Base-by-base conservation (phyloP, 352 stramenopile genomes). In the Phytophthora palmivora region DNA sequence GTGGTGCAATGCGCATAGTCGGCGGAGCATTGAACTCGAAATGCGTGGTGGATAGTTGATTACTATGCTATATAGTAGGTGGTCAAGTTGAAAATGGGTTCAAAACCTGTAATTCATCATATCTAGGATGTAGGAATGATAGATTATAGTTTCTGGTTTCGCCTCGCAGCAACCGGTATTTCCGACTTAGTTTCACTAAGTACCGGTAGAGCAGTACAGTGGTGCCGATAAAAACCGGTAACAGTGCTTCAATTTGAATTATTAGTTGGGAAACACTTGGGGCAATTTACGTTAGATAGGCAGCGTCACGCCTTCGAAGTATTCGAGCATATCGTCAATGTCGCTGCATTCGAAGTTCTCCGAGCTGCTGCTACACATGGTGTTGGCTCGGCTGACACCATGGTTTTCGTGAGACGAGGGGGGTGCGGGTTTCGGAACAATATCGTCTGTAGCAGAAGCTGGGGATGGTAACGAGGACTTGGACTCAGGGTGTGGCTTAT, bases 271-370 rank as follows among this genome's bases (percentile, higher is more conserved):
- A 21, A 44, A 0, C 37, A 57, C 8, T 15, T 21, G 15, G 11
- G 2, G 28, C 19, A 4, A 28, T 28, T 28, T 6, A 28, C 24
- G 16, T 76, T 74, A 88, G 37, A 90, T 76, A n/a, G 79, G 77
- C 30, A 92, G 51, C 1, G 70, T 82, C 15, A 92, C 70, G 48
- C 69, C 70, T 59, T 91, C 77, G 67, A 91, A 91, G 67, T 88
- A 92, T 57, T 91, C 84, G 41, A 89, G 70, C 72, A 92, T 78
- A 38, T 88, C 79, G 72, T 90, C 83, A 36, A 92, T 88, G 38
- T 87, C 76, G 46, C 50, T 57, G 30, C 44, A 77, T 44, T 80
- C 67, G 3, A 79, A 64, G 34, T 66, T 63, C 19, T 82, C 67
- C 6, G 58, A 71, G 33, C 49, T 77, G 48, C 55, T 73, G 43